phyloP scores from a whole-genome alignment of 352 stramenopile species.

The Phytophthora pinifolia region DNA sequence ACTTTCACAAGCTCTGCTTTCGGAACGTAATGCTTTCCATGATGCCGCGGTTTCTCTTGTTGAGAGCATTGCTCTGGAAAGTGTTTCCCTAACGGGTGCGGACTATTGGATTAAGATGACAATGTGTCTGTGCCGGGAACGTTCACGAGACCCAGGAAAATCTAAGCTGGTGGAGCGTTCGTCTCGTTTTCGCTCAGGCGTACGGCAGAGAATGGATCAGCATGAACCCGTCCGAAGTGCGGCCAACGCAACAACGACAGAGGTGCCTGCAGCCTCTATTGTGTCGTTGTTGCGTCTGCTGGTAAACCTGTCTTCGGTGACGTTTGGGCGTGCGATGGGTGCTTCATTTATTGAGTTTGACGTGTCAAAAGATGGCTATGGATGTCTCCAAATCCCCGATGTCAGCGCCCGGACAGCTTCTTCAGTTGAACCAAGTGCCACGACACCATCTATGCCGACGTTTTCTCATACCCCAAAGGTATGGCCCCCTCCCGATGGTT shows the following conservation, averaged over 20 bases:
- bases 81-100: constrained; percentile 21
- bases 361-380: constrained; percentile 56
- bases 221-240: neutral
- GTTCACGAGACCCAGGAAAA: constrained; percentile 8
- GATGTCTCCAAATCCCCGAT: constrained; percentile 69
- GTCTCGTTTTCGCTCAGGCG: constrained; percentile 1
- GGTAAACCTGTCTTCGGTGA: constrained; percentile 23
- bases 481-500: constrained; percentile 67
- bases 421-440: constrained; percentile 12
- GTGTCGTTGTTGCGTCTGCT: constrained; percentile 22
- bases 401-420: constrained; percentile 34
- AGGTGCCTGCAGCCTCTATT: constrained; percentile 1
- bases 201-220: neutral
- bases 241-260: neutral
- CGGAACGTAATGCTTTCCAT: constrained; percentile 29
- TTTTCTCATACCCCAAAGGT: constrained; percentile 45
- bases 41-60: constrained; percentile 18
- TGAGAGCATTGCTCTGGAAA: constrained; percentile 24
- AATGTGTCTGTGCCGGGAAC: constrained; percentile 16
- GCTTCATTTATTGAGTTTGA: constrained; percentile 46
- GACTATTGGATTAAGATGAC: constrained; percentile 33
- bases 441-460: constrained; percentile 29
- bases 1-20: constrained; percentile 29
- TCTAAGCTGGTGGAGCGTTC: constrained; percentile 3
- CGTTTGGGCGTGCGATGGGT: constrained; percentile 21